Evolutionary conservation across 1,284 basidiomycete species (phyloP).

Genomic region (Trichosporon sp.): DNA sequence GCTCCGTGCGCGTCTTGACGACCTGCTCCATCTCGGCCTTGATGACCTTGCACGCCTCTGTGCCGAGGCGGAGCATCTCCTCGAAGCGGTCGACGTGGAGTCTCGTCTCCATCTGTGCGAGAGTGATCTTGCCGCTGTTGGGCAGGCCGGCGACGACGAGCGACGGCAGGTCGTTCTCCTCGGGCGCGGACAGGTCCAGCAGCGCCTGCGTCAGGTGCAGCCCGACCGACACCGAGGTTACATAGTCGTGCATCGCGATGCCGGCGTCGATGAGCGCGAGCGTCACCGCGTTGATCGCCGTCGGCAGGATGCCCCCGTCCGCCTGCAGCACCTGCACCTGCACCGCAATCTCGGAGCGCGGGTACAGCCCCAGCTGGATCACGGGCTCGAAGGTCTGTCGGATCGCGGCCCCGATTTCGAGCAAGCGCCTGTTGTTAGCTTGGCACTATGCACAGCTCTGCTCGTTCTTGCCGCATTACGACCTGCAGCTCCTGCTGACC

Average conservation of each 20-base stretch:
- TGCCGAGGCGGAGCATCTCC: constrained; percentile 74
- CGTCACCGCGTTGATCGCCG: constrained; percentile 91
- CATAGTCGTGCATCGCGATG: constrained; percentile 83
- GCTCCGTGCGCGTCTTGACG: constrained; percentile 62
- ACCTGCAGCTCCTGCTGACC: too few relatives aligned
- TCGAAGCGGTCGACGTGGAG: constrained; percentile 88
- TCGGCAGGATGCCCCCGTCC: constrained; percentile 85
- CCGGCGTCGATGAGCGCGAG: constrained; percentile 83
- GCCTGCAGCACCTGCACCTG: constrained; percentile 87
- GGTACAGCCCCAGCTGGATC: constrained; percentile 83
- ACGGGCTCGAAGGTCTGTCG: constrained; percentile 95
- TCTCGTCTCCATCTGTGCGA: constrained; percentile 91
- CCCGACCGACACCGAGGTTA: constrained; percentile 77
- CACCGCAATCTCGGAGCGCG: constrained; percentile 89
- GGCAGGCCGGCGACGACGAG: constrained; percentile 86
- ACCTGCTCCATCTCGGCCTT: constrained; percentile 78
- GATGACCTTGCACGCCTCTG: constrained; percentile 71
- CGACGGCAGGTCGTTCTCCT: constrained; percentile 85
- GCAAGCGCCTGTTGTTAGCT: constrained; percentile 62
- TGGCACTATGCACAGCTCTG: too few relatives aligned
- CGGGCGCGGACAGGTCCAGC: constrained; percentile 78
- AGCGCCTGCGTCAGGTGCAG: constrained; percentile 65
- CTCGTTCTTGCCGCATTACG: too few relatives aligned
- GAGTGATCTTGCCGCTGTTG: constrained; percentile 70
- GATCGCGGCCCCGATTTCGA: constrained; percentile 80